phyloP scores from a whole-genome alignment of 2,329 filamentous ascomycete species.

The Ascochyta rabiei region DNA sequence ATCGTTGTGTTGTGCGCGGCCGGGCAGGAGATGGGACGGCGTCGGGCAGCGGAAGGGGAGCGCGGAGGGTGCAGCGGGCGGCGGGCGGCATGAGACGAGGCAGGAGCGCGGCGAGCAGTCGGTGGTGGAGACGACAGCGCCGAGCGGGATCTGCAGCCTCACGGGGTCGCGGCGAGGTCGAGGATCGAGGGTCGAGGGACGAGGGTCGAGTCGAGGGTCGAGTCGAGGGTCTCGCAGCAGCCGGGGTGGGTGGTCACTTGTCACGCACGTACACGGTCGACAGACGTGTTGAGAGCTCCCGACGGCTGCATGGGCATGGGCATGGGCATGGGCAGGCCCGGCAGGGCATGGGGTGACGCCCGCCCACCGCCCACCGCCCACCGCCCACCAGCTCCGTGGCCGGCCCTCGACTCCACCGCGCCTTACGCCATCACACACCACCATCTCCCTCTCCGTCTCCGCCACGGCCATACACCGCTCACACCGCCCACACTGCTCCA shows the following conservation, averaged over 20 bases:
- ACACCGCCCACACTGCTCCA: slow-evolving; percentile 28
- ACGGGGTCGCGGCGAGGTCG: no score
- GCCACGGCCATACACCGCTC: slow-evolving; percentile 23
- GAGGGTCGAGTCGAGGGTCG: no score
- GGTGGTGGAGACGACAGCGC: slow-evolving; percentile 1
- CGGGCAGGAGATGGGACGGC: slow-evolving; percentile 25
- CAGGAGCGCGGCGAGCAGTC: no score
- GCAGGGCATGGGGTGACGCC: not conserved
- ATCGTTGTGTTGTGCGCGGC: slow-evolving; percentile 44
- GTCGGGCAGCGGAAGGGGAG: slow-evolving; percentile 14
- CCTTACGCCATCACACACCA: slow-evolving; percentile 14
- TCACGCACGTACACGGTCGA: no score
- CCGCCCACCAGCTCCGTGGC: not conserved
- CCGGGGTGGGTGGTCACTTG: not conserved
- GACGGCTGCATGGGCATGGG: no score
- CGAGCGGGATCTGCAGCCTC: slow-evolving; percentile 16
- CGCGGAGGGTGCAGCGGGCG: slow-evolving; percentile 3
- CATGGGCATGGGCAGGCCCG: no score
- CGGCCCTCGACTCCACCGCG: slow-evolving; percentile 11
- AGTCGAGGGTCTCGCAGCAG: slow-evolving; percentile 6
- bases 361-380: no score
- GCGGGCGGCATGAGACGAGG: slow-evolving; percentile 1
- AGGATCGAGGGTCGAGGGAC: no score
- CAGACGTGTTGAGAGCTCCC: no score
- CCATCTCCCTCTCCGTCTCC: slow-evolving; percentile 23